These are phyloP conservation scores for Rhodamnia argentea DNA, from an alignment of 345 rosid genomes.

Conservation along the genomic window DNA sequence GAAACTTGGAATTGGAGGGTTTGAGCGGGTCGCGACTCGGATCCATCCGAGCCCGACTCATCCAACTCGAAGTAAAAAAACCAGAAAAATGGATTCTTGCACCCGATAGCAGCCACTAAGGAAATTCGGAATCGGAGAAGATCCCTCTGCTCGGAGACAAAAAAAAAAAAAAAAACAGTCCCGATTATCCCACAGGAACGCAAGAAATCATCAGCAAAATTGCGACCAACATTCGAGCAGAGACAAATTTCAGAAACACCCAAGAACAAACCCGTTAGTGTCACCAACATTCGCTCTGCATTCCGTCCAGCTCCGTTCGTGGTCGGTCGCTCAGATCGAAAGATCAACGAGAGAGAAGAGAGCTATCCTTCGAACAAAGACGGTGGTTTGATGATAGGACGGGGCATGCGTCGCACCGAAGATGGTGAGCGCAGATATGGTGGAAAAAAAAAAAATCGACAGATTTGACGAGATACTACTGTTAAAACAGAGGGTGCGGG, in stretches of 20 bases:
- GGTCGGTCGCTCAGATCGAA: background rate
- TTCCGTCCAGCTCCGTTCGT: background rate
- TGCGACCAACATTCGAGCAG: background rate
- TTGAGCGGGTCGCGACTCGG: background rate
- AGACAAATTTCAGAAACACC: background rate
- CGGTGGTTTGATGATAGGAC: background rate
- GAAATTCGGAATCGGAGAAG: background rate
- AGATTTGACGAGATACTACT: background rate
- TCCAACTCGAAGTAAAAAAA: background rate
- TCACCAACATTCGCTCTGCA: background rate
- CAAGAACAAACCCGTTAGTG: background rate
- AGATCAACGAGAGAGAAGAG: background rate
- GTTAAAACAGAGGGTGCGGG: background rate
- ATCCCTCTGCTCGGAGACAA: background rate
- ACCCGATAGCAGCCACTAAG: background rate
- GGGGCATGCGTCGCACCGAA: background rate
- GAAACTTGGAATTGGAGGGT: background rate
- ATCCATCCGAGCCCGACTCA: background rate
- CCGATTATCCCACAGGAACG: background rate
- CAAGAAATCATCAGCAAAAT: background rate
- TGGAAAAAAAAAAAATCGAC: background rate
- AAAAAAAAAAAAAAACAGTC: background rate
- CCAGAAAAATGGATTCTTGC: background rate
- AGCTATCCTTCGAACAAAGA: background rate
- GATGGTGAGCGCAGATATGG: background rate